Evolutionary conservation across 495 filamentous ascomycete species (phyloP).

Genomic region (Pyrenula aspistea): DNA sequence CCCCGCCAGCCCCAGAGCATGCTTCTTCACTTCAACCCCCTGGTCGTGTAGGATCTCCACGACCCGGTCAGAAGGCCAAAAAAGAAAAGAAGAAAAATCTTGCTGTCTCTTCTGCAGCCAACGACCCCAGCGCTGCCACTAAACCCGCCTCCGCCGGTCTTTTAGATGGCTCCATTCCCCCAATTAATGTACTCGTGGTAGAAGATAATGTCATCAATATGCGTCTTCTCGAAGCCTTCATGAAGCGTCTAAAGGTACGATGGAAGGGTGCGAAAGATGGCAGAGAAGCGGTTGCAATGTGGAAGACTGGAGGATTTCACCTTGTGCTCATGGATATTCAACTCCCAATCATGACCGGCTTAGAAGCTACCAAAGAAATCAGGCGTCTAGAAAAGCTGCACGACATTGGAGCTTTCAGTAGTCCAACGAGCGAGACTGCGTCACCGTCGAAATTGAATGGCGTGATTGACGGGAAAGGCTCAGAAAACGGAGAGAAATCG

Average conservation of each 20-base stretch:
- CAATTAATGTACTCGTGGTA: constrained; percentile 95
- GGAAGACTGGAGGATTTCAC: constrained; percentile 91
- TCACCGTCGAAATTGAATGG: constrained; percentile 14
- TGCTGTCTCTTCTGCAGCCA: neutral
- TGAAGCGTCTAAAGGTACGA: constrained; percentile 92
- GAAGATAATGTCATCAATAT: constrained; percentile 98
- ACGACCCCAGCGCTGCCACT: constrained; percentile 1
- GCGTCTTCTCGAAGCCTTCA: constrained; percentile 83
- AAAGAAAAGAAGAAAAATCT: neutral
- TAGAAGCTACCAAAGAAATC: constrained; percentile 97
- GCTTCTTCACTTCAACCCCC: constrained; percentile 41
- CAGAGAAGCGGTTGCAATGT: constrained; percentile 82
- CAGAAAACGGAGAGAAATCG: constrained; percentile 7
- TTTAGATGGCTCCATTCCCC: constrained; percentile 75
- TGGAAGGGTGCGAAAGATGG: constrained; percentile 97
- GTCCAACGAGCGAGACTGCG: constrained; percentile 17
- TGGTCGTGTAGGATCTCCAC: constrained; percentile 48
- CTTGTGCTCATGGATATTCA: constrained; percentile 98
- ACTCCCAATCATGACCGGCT: constrained; percentile 88
- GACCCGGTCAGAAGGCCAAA: constrained; percentile 14
- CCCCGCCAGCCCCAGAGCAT: constrained; percentile 39
- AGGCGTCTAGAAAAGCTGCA: constrained; percentile 80
- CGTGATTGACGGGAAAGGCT: constrained; percentile 2
- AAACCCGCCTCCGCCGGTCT: constrained; percentile 44
- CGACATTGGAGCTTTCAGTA: constrained; percentile 73